A percentile compares a stretch with the other conserved stretches of the same genome.
Conservation (phyloP, 73 alveolate genomes). For the Uronychia setigera region DNA sequence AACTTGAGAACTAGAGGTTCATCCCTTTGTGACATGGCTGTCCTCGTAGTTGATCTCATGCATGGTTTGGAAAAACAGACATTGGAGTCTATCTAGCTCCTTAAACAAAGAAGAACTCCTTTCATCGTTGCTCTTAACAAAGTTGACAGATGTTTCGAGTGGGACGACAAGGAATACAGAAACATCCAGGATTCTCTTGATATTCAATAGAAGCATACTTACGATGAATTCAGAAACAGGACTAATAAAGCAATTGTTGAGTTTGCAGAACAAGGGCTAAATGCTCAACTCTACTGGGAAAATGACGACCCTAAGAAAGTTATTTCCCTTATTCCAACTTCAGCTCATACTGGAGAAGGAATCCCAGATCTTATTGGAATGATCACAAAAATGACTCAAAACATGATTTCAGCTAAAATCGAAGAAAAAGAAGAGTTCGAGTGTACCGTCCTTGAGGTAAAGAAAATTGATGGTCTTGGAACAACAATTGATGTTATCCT, state of each 20-base stretch:
- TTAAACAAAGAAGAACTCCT: slow-evolving; percentile 95
- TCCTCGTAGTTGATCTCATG: slow-evolving; percentile 98
- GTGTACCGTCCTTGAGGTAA: slow-evolving; percentile 98
- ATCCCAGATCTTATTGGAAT: slow-evolving; percentile 98
- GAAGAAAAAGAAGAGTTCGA: slow-evolving; percentile 84
- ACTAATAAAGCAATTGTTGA: slow-evolving; percentile 65
- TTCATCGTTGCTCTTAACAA: slow-evolving; percentile 98
- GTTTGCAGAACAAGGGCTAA: slow-evolving; percentile 94
- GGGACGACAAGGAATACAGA: slow-evolving; percentile 87
- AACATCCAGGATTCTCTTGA: slow-evolving; percentile 72
- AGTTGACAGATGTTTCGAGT: slow-evolving; percentile 95
- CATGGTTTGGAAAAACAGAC: slow-evolving; percentile 98
- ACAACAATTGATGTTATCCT: slow-evolving; percentile 99
- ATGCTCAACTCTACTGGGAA: slow-evolving; percentile 95
- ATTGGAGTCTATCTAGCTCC: slow-evolving; percentile 95
- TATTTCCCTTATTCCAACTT: slow-evolving; percentile 97
- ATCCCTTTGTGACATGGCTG: slow-evolving; percentile 98
- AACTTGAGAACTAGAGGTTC: slow-evolving; percentile 99
- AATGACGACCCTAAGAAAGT: slow-evolving; percentile 90
- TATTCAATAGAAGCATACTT: slow-evolving; percentile 62
- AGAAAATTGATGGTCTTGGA: slow-evolving; percentile 98
- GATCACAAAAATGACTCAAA: slow-evolving; percentile 88
- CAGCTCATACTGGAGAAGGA: slow-evolving; percentile 99
- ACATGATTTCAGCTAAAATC: slow-evolving; percentile 71
- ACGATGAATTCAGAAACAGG: slow-evolving; percentile 74